Evolutionary conservation across 805 yeast genomes (phyloP), one percentile per base, ranked within the genome.

Genomic region (Isabelozyma heimii): DNA sequence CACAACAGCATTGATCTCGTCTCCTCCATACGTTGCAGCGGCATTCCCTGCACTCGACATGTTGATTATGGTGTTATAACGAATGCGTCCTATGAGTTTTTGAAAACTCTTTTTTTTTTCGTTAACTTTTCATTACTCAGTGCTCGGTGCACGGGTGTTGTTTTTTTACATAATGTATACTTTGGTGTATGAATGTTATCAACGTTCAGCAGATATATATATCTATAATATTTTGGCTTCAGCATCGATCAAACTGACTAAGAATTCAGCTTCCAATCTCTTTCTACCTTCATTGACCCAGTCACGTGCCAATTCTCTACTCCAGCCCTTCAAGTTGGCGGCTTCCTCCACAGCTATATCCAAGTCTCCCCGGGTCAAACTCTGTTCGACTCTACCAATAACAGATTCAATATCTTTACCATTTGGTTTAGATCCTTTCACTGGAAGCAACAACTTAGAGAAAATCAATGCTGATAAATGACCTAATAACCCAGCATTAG

Each of bases 401-500:
- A 91, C 86, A 47, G 91, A 81, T 73, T 92, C 98, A 48, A 91
- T 83, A 62, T 94, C 97, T 57, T 81, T 83, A 41, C 96, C 96
- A 41, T 67, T 62, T 13, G 95, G 91, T 59, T 70, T 72, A 49
- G 82, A 71, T 42, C 98, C 98, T 52, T 80, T 75, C 65, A 91
- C 94, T 27, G 87, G 77, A 59, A 89, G 78, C 60, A 92, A 77
- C 52, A 91, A 77, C 58, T 80, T 81, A 35, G 96, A 86, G 63
- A 91, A 87, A 8, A 90, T 48, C 55, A 79, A 76, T 14, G 98
- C 91, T 6, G 95, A 80, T 40, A 91, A 66, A 68, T 94, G 97
- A 28, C 97, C 98, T 58, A 92, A 80, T 47, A 94, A 80, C 62
- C 99, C 99, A 24, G 99, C 96, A 62, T 92, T 89, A 58, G 95